These are phyloP conservation scores for Corymbia maculata DNA, from an alignment of 345 rosid species.

Conservation along the genomic window DNA sequence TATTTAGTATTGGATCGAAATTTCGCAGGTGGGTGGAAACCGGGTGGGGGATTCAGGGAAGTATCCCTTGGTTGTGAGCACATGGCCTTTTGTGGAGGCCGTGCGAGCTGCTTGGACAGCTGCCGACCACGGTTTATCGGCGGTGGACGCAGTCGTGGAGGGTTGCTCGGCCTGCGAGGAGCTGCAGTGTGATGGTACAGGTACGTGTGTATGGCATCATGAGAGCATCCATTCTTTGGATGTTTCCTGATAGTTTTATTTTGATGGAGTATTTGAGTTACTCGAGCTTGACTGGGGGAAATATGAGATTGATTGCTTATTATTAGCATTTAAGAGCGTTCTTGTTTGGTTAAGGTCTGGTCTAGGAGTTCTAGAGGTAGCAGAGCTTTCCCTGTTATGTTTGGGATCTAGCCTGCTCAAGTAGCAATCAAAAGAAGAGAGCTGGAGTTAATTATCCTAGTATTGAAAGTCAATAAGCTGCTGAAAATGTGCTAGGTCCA, in stretches of 20 bases:
- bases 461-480: background rate
- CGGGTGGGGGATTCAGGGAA: constrained; percentile 19
- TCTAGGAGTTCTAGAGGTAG: background rate
- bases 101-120: constrained; percentile 83
- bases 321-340: background rate
- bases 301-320: background rate
- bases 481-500: background rate
- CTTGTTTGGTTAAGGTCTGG: background rate
- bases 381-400: background rate
- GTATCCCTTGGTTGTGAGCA: constrained; percentile 76
- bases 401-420: background rate
- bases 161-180: constrained; percentile 94
- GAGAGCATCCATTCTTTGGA: background rate
- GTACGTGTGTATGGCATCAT: constrained; percentile 10
- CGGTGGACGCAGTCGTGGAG: constrained; percentile 83
- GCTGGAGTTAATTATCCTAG: background rate
- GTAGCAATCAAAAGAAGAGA: background rate
- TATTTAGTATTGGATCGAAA: background rate
- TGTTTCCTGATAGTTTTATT: background rate
- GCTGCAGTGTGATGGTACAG: constrained; percentile 90
- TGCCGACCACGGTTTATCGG: constrained; percentile 50
- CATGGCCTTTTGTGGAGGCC: constrained; percentile 86
- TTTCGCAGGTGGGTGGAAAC: constrained; percentile 25
- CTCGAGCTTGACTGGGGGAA: background rate
- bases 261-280: background rate